Evolutionary conservation across 306 rosid genomes (phyloP).

Genomic region (Aeschynomene evenia): DNA sequence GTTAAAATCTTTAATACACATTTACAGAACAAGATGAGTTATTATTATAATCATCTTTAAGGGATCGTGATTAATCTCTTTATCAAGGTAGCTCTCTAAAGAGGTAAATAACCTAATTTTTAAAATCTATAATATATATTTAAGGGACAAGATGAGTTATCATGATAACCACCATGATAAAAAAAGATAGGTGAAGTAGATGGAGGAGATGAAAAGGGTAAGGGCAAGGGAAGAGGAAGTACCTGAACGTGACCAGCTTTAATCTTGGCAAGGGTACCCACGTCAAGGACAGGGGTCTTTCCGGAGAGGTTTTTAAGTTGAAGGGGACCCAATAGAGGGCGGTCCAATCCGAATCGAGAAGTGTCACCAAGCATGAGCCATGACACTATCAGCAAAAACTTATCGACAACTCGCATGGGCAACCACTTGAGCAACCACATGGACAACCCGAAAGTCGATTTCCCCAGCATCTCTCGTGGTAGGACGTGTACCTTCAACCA

Average conservation of each 20-base stretch:
- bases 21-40: too few species aligned
- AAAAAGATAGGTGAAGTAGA: background rate
- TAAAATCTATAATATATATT: too few species aligned
- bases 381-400: slow-evolving; percentile 62
- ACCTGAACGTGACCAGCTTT: slow-evolving; percentile 86
- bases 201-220: slow-evolving; percentile 25
- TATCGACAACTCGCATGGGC: slow-evolving; percentile 74
- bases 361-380: slow-evolving; percentile 88
- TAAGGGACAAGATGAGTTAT: too few species aligned
- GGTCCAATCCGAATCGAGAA: slow-evolving; percentile 69
- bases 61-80: too few species aligned
- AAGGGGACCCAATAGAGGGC: slow-evolving; percentile 92
- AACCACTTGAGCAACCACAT: slow-evolving; percentile 97
- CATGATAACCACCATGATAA: too few species aligned
- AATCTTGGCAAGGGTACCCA: slow-evolving; percentile 94
- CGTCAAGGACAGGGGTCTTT: slow-evolving; percentile 95
- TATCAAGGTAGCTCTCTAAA: too few species aligned
- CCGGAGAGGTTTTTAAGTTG: slow-evolving; percentile 85
- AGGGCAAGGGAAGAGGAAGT: slow-evolving; percentile 14
- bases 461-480: slow-evolving; percentile 98
- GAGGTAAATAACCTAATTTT: too few species aligned
- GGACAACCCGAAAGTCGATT: slow-evolving; percentile 99
- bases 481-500: slow-evolving; percentile 84
- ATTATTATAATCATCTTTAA: too few species aligned
- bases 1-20: too few species aligned